Conservation (phyloP, 805 yeast genomes). For the Candida bentonensis region DNA sequence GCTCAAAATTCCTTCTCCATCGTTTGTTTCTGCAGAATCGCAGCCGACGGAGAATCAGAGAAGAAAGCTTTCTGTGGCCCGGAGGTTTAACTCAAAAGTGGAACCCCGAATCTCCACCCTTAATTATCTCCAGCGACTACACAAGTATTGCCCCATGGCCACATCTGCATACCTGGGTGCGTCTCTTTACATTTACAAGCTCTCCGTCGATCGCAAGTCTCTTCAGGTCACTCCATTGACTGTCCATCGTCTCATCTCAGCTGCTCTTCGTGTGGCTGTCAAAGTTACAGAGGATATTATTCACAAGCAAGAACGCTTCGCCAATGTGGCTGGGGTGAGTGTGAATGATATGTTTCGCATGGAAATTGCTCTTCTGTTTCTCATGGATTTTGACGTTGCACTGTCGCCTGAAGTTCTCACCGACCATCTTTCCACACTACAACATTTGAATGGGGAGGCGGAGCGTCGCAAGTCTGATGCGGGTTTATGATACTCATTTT, state of each 20-base stretch:
- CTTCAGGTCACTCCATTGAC: slow-evolving; percentile 24
- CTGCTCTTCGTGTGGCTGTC: slow-evolving; percentile 31
- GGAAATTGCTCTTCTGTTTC: slow-evolving; percentile 37
- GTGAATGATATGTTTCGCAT: slow-evolving; percentile 30
- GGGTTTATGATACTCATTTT: no score
- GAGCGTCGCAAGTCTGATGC: neutral
- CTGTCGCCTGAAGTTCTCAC: slow-evolving; percentile 25
- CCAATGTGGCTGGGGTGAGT: slow-evolving; percentile 34
- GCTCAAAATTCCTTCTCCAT: neutral
- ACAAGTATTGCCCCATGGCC: slow-evolving; percentile 26
- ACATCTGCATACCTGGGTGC: slow-evolving; percentile 26
- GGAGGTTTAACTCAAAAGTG: slow-evolving; percentile 20
- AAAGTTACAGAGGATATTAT: slow-evolving; percentile 34
- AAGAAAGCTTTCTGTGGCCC: slow-evolving; percentile 9
- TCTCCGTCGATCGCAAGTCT: slow-evolving; percentile 18
- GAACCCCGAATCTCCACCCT: slow-evolving; percentile 19
- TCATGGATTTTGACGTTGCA: slow-evolving; percentile 35
- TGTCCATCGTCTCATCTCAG: slow-evolving; percentile 31
- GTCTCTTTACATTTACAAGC: slow-evolving; percentile 20
- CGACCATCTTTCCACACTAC: slow-evolving; percentile 17
- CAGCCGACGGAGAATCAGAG: neutral
- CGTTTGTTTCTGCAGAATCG: neutral
- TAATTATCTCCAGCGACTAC: slow-evolving; percentile 22
- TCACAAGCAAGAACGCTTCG: slow-evolving; percentile 32
- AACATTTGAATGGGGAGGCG: slow-evolving; percentile 5